Evolutionary conservation across 192 early-diverging fungal genomes (phyloP).

Genomic region (Borealophlyctis nickersoniae): DNA sequence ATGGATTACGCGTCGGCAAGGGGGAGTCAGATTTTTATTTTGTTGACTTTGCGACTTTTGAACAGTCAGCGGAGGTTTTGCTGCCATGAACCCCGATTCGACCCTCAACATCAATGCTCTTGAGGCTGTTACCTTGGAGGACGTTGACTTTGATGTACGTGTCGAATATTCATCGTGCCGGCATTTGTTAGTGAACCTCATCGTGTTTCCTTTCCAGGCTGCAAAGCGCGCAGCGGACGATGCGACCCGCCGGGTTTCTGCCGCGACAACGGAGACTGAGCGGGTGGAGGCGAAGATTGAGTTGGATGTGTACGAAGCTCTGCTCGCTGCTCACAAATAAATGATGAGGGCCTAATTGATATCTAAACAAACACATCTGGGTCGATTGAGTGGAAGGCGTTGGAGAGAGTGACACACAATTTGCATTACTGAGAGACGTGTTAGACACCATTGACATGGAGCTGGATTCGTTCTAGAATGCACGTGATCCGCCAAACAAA

Average conservation of each 20-base stretch:
- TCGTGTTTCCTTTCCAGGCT: conserved; percentile 39
- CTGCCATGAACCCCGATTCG: conserved; percentile 94
- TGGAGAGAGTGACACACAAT: too few species aligned
- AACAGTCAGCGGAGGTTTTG: conserved; percentile 91
- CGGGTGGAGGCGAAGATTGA: conserved; percentile 82
- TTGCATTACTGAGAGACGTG: too few species aligned
- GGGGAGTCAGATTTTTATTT: too few species aligned
- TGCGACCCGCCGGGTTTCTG: conserved; percentile 65
- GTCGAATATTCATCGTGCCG: background rate
- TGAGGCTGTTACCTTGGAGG: conserved; percentile 86
- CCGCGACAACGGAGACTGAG: conserved; percentile 67
- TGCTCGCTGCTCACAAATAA: conserved; percentile 62
- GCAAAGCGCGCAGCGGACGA: conserved; percentile 75
- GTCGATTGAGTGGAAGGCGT: background rate
- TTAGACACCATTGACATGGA: too few species aligned
- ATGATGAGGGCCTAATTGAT: background rate
- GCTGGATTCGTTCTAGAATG: too few species aligned
- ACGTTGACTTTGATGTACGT: conserved; percentile 76
- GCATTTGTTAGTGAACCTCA: background rate
- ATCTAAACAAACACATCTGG: background rate
- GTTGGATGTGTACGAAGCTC: conserved; percentile 83
- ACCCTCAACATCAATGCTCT: conserved; percentile 95
- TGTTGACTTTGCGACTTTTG: background rate
- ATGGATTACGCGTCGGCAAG: too few species aligned
- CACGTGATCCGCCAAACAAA: too few species aligned